Conservation (phyloP, 108 stramenopile species). For the Epipyxis sp. region DNA sequence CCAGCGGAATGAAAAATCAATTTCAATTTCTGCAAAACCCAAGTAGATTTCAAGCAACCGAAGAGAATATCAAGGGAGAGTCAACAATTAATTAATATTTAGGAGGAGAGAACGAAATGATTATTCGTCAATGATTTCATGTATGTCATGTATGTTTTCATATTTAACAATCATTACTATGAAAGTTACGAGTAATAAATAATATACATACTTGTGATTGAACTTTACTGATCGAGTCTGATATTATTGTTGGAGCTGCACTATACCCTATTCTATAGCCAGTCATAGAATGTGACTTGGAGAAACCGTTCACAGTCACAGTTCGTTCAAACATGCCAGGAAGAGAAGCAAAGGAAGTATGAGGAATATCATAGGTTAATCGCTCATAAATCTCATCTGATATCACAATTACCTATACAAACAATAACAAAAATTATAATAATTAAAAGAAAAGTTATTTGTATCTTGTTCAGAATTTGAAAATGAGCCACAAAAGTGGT, state of each 20-base stretch:
- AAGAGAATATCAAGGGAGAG: too few relatives aligned
- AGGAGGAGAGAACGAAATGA: constrained; percentile 53
- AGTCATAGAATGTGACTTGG: constrained; percentile 95
- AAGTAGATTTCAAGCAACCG: too few relatives aligned
- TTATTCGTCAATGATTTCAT: constrained; percentile 88
- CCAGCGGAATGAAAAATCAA: too few relatives aligned
- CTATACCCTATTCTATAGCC: constrained; percentile 87
- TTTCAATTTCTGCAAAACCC: too few relatives aligned
- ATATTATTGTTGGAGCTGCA: not conserved
- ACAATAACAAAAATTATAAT: not conserved
- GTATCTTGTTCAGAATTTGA: too few relatives aligned
- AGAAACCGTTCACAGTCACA: constrained; percentile 87
- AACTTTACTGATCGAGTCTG: constrained; percentile 52
- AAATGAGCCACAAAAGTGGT: too few relatives aligned
- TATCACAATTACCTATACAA: constrained; percentile 63
- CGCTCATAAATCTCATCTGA: constrained; percentile 97
- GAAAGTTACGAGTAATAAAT: constrained; percentile 23
- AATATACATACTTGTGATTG: constrained; percentile 25
- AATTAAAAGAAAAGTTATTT: too few relatives aligned
- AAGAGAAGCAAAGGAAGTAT: constrained; percentile 53
- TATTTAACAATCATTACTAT: constrained; percentile 53
- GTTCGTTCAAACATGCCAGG: constrained; percentile 76
- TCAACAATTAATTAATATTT: too few relatives aligned
- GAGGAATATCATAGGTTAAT: constrained; percentile 70
- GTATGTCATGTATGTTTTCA: constrained; percentile 70